phyloP scores from a whole-genome alignment of 768 basidiomycete species.

The Hortiboletus campestris region DNA sequence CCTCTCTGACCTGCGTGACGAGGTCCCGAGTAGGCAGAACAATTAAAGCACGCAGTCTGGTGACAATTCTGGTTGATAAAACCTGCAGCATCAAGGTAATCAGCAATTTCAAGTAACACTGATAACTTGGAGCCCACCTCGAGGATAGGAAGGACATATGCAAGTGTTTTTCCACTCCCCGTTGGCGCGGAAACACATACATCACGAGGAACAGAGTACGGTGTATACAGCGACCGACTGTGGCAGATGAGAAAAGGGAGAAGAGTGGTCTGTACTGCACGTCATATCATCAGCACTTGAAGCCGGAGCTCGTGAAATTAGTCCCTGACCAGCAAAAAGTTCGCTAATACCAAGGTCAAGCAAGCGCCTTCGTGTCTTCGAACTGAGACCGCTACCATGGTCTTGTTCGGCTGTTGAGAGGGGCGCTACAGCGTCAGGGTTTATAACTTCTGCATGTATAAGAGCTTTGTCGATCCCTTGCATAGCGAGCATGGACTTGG shows the following conservation, averaged over 20 bases:
- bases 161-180: constrained; percentile 95
- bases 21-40: constrained; percentile 94
- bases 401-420: constrained; percentile 41
- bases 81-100: constrained; percentile 41
- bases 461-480: constrained; percentile 80
- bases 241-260: constrained; percentile 74
- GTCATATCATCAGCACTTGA: constrained; percentile 14
- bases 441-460: constrained; percentile 64
- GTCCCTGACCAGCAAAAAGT: constrained; percentile 77
- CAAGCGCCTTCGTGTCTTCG: constrained; percentile 60
- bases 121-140: constrained; percentile 50
- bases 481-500: constrained; percentile 64
- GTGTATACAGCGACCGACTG: constrained; percentile 54
- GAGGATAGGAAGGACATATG: constrained; percentile 92
- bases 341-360: constrained; percentile 78
- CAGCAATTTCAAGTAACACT: not conserved
- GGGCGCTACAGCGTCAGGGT: constrained; percentile 46
- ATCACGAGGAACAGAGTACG: constrained; percentile 69
- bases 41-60: constrained; percentile 81
- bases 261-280: constrained; percentile 82
- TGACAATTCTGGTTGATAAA: constrained; percentile 70
- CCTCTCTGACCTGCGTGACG: constrained; percentile 89
- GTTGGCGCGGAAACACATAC: constrained; percentile 96
- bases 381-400: constrained; percentile 51
- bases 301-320: not conserved